These are phyloP conservation scores for Nakazawaea ishiwadae DNA, from an alignment of 805 yeast genomes.

Conservation along the genomic window DNA sequence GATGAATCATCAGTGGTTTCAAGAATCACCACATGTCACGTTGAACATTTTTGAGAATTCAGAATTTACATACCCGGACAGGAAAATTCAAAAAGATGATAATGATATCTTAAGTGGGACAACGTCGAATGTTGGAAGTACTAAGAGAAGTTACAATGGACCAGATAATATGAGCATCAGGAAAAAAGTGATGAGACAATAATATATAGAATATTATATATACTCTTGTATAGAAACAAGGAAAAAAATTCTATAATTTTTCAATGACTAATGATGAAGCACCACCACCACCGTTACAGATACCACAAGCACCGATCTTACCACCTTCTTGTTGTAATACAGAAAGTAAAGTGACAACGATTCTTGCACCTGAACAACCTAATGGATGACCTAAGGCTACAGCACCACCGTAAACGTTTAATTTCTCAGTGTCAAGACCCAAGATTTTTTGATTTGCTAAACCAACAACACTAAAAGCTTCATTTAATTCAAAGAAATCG, in stretches of 20 bases:
- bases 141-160: constrained; percentile 7
- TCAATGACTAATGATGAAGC: constrained; percentile 91
- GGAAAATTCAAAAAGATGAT: constrained; percentile 86
- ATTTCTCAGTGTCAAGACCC: constrained; percentile 56
- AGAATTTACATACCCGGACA: constrained; percentile 70
- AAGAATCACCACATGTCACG: constrained; percentile 61
- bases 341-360: constrained; percentile 79
- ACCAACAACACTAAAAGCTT: constrained; percentile 97
- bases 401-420: constrained; percentile 93
- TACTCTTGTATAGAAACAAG: neutral
- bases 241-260: constrained; percentile 23
- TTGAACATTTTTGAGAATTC: constrained; percentile 80
- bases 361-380: constrained; percentile 95
- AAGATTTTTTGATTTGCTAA: constrained; percentile 78
- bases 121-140: constrained; percentile 10
- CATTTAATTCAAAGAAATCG: constrained; percentile 93
- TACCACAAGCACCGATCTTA: constrained; percentile 89
- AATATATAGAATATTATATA: neutral
- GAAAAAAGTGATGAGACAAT: constrained; percentile 7
- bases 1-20: constrained; percentile 72
- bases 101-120: constrained; percentile 51
- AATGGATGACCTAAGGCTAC: constrained; percentile 94
- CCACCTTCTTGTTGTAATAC: constrained; percentile 83
- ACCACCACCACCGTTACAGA: constrained; percentile 99
- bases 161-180: neutral